Base-by-base conservation (phyloP, 805 yeast genomes). In the Metschnikowia sp. region DNA sequence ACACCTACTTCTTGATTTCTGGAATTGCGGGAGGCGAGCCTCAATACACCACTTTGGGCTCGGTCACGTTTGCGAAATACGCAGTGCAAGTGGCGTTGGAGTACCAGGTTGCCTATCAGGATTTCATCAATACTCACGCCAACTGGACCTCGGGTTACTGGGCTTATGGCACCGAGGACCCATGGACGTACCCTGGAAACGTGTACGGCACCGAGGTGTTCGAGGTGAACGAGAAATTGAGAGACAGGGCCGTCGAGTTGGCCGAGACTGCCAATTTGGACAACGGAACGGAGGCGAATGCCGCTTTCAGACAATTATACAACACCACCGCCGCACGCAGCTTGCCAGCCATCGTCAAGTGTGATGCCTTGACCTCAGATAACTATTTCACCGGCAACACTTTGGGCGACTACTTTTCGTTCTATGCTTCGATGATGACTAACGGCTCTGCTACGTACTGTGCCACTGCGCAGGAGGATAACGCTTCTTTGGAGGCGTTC, bases 11-110 rank as follows among this genome's bases (percentile, higher is more conserved):
- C 69, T 53, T 82, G 53, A 66, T 81, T 51, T 82, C 83, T 22
- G 88, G 88, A 59, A 83, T 82, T 59, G 86, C 82, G 11, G 87
- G 86, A 50, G 79, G 82, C 44, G 75, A 79, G 52, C 87, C 87
- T 32, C 50, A 66, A 36, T 58, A 66, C 52, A 81, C 79, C 46
- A 76, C 86, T 29, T 55, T 81, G 42, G 87, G 86, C 36, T 75
- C 82, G 26, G 86, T 77, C 40, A 75, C 84, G 1, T 79, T 78
- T 56, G 75, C 85, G 36, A 76, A 73, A 55, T 83, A 68, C 61
- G 83, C 86, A 8, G 78, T 82, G 43, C 84, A 80, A 59, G 83
- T 77, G 44, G 83, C 70, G 18, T 68, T 81, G 45, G 83, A 78
- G 60, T 79, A 81, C 63, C 78, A 80, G 63, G 71, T 80, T 29